Evolutionary conservation across 2,329 filamentous ascomycete genomes (phyloP).

Genomic region (Bretziella fagacearum): DNA sequence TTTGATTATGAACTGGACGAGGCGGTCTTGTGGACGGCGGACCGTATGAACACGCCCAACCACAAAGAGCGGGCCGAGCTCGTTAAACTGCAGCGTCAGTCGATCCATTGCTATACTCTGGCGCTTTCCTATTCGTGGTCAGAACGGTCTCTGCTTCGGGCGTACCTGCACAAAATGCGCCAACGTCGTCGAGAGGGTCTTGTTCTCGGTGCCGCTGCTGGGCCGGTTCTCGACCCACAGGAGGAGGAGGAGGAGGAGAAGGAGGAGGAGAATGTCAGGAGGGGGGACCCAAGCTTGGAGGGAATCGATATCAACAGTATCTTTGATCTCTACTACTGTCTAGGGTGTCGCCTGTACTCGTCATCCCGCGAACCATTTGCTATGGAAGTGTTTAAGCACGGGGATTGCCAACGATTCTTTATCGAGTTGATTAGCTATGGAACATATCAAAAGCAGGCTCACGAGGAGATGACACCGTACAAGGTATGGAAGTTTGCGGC

Average conservation of each 20-base stretch:
- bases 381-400: conserved; percentile 43
- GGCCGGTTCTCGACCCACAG: no score
- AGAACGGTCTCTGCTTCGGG: conserved; percentile 14
- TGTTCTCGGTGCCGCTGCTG: no score
- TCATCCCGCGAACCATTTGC: conserved; percentile 45
- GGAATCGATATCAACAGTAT: conserved; percentile 18
- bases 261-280: no score
- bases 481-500: conserved; percentile 46
- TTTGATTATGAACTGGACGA: conserved; percentile 82
- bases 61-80: conserved; percentile 54
- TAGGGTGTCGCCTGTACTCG: conserved; percentile 44
- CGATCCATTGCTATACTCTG: conserved; percentile 63
- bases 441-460: conserved; percentile 35
- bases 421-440: conserved; percentile 33
- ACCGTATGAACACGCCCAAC: conserved; percentile 55
- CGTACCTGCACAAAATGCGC: conserved; percentile 4
- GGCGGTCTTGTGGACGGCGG: conserved; percentile 70
- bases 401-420: conserved; percentile 39
- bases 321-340: conserved; percentile 42
- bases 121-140: conserved; percentile 38
- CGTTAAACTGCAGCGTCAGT: conserved; percentile 56
- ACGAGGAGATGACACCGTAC: conserved; percentile 40
- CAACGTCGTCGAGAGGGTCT: no score
- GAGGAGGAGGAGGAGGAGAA: no score
- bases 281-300: conserved; percentile 1